Evolutionary conservation across 176 grass and related monocot species (phyloP).

Genomic region (Triticum urartu): DNA sequence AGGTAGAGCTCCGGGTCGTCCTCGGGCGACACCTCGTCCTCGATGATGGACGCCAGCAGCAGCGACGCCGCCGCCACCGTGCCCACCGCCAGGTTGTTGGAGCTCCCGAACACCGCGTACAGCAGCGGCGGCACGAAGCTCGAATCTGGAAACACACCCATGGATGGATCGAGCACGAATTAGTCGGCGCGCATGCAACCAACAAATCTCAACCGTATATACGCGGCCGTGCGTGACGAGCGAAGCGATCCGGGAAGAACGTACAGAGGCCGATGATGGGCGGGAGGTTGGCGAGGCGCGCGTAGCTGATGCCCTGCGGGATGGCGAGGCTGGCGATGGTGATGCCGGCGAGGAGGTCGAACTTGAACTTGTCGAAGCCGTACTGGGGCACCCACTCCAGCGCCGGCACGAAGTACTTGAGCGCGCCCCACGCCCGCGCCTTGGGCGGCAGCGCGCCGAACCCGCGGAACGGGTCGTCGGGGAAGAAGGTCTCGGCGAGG

Average conservation of each 20-base stretch:
- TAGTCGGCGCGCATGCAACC: neutral
- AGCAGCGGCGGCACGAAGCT: slow-evolving; percentile 92
- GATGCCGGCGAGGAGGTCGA: slow-evolving; percentile 85
- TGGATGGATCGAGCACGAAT: neutral
- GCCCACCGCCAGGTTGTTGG: slow-evolving; percentile 85
- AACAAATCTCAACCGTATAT: neutral
- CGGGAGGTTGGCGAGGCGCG: slow-evolving; percentile 80
- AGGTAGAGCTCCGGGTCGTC: slow-evolving; percentile 63
- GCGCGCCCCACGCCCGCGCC: slow-evolving; percentile 29
- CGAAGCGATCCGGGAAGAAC: neutral
- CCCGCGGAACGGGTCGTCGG: slow-evolving; percentile 84
- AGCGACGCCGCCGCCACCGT: slow-evolving; percentile 89
- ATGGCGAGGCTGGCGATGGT: slow-evolving; percentile 98
- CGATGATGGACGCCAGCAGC: slow-evolving; percentile 72
- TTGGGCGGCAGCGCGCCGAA: slow-evolving; percentile 36
- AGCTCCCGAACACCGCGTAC: slow-evolving; percentile 92
- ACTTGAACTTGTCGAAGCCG: slow-evolving; percentile 54
- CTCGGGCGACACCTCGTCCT: slow-evolving; percentile 37
- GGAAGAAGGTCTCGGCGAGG: slow-evolving; percentile 83
- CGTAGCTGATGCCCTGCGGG: slow-evolving; percentile 99
- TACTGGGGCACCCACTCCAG: slow-evolving; percentile 76
- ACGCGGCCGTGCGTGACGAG: neutral
- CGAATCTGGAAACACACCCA: slow-evolving; percentile 42
- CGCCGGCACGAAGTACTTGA: slow-evolving; percentile 77
- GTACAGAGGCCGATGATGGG: slow-evolving; percentile 88